phyloP scores from a whole-genome alignment of 495 filamentous ascomycete genomes.

The Penicillium psychrofluorescens region DNA sequence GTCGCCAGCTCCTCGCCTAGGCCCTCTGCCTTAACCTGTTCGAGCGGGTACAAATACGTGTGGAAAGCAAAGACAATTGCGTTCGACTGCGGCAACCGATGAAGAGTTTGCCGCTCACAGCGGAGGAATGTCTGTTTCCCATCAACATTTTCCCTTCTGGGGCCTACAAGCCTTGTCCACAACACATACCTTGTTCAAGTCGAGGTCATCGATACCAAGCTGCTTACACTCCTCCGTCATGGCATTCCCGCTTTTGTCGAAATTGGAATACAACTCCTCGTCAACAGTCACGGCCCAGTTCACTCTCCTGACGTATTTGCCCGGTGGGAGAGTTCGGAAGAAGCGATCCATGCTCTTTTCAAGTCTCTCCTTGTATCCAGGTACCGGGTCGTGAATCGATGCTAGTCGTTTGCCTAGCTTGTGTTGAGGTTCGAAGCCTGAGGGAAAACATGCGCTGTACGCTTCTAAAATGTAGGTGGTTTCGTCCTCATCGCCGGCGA shows the following conservation, averaged over 20 bases:
- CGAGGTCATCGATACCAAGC: constrained; percentile 26
- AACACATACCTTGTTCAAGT: constrained; percentile 40
- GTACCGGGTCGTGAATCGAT: constrained; percentile 64
- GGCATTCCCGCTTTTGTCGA: constrained; percentile 39
- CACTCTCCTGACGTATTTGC: constrained; percentile 28
- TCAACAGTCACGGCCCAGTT: constrained; percentile 58
- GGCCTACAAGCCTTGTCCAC: not conserved
- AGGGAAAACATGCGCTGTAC: constrained; percentile 65
- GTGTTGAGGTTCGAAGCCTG: constrained; percentile 57
- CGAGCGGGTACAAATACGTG: constrained; percentile 67
- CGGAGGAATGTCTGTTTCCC: constrained; percentile 46
- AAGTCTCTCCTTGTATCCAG: constrained; percentile 62
- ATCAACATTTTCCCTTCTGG: not conserved
- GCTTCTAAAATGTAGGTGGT: constrained; percentile 53
- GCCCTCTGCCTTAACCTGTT: constrained; percentile 63
- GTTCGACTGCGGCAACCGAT: constrained; percentile 57
- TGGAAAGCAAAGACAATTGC: constrained; percentile 74
- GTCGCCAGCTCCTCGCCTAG: constrained; percentile 54
- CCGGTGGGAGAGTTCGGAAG: constrained; percentile 42
- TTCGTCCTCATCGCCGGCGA: not conserved
- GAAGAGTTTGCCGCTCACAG: constrained; percentile 71
- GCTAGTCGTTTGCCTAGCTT: constrained; percentile 58
- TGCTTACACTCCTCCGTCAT: constrained; percentile 33
- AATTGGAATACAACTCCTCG: constrained; percentile 23
- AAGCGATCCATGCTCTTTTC: constrained; percentile 72